A percentile compares a stretch with the other conserved stretches of the same genome.
These are phyloP conservation scores for Talaromyces wortmannii DNA, from an alignment of 495 filamentous ascomycete species.

Conservation along the genomic window DNA sequence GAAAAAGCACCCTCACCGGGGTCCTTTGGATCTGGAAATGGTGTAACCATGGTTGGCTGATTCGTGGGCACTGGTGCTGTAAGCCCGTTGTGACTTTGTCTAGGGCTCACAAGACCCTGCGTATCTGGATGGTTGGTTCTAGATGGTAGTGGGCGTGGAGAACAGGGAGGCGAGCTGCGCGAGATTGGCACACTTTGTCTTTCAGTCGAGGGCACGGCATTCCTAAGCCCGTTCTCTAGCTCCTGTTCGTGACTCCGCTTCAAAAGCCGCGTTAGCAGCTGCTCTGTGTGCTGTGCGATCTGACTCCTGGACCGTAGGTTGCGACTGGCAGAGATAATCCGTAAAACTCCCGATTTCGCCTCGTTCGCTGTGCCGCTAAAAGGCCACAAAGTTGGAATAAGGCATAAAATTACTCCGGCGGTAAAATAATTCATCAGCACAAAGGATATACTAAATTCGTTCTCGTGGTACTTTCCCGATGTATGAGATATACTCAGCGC, in stretches of 20 bases:
- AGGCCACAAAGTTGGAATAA: neutral
- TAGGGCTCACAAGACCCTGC: neutral
- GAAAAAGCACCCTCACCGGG: neutral
- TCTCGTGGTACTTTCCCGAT: neutral
- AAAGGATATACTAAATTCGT: neutral
- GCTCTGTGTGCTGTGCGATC: neutral
- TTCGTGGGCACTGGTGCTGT: neutral
- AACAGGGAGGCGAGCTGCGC: neutral
- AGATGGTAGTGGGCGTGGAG: neutral
- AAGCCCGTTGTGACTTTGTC: neutral
- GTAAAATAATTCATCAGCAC: neutral
- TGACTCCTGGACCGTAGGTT: neutral
- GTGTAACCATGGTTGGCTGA: neutral
- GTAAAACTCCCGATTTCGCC: neutral
- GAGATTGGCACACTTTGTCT: neutral
- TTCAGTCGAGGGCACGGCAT: neutral
- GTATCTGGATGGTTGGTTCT: neutral
- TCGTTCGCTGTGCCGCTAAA: neutral
- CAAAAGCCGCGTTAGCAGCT: neutral
- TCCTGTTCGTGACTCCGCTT: neutral
- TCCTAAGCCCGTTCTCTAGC: neutral
- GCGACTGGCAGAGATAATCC: neutral
- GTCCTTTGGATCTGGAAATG: neutral
- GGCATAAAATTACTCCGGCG: neutral
- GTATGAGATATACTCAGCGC: neutral